phyloP scores from a whole-genome alignment of 2,329 filamentous ascomycete genomes.

The Fusarium austroafricanum region DNA sequence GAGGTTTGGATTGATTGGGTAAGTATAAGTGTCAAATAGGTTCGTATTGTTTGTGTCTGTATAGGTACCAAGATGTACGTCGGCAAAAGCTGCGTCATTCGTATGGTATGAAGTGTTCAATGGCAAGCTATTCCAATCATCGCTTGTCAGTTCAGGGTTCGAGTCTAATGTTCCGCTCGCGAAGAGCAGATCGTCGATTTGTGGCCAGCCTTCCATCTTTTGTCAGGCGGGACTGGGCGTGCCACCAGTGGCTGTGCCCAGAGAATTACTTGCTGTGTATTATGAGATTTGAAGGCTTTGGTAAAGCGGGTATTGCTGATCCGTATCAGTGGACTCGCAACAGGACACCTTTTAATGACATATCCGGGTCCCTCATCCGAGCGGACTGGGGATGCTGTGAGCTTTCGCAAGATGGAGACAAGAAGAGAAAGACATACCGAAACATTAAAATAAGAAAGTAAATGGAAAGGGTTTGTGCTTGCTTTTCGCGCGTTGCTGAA shows the following conservation, averaged over 20 bases:
- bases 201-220: not conserved
- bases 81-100: slow-evolving; percentile 29
- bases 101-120: not conserved
- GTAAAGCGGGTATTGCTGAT: not conserved
- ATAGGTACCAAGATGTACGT: not conserved
- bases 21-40: not conserved
- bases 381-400: not conserved
- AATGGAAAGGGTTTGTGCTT: not conserved
- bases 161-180: not conserved
- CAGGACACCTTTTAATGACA: slow-evolving; percentile 25
- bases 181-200: not conserved
- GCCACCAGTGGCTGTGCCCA: not conserved
- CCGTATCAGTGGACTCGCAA: not conserved
- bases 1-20: not conserved
- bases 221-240: not conserved
- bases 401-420: fast-evolving
- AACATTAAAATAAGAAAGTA: not conserved
- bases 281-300: not conserved
- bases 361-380: slow-evolving; percentile 14
- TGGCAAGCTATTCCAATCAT: not conserved
- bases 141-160: not conserved
- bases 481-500: slow-evolving; percentile 1
- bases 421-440: not conserved
- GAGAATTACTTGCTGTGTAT: not conserved
- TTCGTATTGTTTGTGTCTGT: not conserved